These are phyloP conservation scores for Austroboletus festivus DNA, from an alignment of 768 basidiomycete genomes.

Conservation along the genomic window DNA sequence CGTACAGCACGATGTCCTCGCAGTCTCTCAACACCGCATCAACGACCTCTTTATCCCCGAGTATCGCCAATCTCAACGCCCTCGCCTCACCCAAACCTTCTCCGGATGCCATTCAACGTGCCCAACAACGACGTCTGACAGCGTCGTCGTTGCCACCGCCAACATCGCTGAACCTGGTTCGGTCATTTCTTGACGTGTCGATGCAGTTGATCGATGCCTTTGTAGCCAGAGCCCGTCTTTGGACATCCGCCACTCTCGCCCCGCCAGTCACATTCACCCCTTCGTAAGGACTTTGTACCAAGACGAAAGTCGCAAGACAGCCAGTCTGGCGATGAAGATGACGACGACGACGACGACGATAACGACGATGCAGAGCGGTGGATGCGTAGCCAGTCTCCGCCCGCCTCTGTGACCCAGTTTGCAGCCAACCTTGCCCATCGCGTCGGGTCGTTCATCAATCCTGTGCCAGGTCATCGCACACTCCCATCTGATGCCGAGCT, in stretches of 20 bases:
- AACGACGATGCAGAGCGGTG: slow-evolving; percentile 24
- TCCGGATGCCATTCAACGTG: slow-evolving; percentile 12
- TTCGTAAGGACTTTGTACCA: slow-evolving; percentile 59
- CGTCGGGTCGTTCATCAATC: slow-evolving; percentile 64
- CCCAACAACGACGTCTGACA: slow-evolving; percentile 38
- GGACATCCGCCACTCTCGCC: slow-evolving; percentile 33
- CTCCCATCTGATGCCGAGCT: slow-evolving; percentile 73
- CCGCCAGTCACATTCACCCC: slow-evolving; percentile 64
- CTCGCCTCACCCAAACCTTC: slow-evolving; percentile 28
- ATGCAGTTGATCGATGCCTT: slow-evolving; percentile 11
- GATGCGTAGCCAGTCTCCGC: slow-evolving; percentile 45
- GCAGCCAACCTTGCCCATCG: slow-evolving; percentile 74
- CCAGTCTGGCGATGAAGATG: slow-evolving; percentile 41
- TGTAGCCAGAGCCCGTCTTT: slow-evolving; percentile 45
- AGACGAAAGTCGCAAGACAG: slow-evolving; percentile 49
- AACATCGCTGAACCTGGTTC: slow-evolving; percentile 40
- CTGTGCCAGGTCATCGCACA: slow-evolving; percentile 41
- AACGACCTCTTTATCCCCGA: slow-evolving; percentile 32
- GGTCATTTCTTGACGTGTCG: neutral
- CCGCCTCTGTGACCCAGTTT: slow-evolving; percentile 70
- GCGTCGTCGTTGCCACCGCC: slow-evolving; percentile 37
- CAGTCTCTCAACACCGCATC: slow-evolving; percentile 33
- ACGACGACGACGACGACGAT: slow-evolving; percentile 39
- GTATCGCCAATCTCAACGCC: slow-evolving; percentile 33
- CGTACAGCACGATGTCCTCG: slow-evolving; percentile 23